These are phyloP conservation scores for Backusella parvicylindrica DNA, from an alignment of 192 early-diverging fungal genomes.

Conservation along the genomic window DNA sequence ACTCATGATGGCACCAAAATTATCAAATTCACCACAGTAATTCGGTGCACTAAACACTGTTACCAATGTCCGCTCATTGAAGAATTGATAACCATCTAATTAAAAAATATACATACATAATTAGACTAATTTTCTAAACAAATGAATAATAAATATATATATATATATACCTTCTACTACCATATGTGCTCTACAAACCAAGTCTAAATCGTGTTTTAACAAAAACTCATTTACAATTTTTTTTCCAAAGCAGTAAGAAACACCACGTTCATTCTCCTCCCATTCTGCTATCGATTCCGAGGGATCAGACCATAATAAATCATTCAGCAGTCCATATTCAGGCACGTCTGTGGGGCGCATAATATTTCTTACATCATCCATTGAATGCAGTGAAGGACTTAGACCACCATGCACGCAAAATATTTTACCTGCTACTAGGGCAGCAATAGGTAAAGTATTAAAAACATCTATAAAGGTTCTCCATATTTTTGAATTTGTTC, in stretches of 20 bases:
- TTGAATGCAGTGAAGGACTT: conserved; percentile 70
- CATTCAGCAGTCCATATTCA: conserved; percentile 89
- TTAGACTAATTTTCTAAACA: neutral
- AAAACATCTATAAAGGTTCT: conserved; percentile 89
- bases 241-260: conserved; percentile 93
- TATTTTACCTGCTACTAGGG: conserved; percentile 88
- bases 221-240: conserved; percentile 81
- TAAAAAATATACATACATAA: neutral
- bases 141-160: neutral
- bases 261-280: conserved; percentile 94
- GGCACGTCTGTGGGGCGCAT: conserved; percentile 86
- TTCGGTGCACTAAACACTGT: conserved; percentile 96
- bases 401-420: conserved; percentile 96
- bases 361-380: conserved; percentile 85
- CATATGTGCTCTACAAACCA: conserved; percentile 97
- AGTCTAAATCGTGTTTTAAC: conserved; percentile 81
- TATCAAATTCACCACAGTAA: conserved; percentile 63
- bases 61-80: conserved; percentile 91
- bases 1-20: conserved; percentile 45
- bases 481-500: conserved; percentile 85
- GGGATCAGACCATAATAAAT: conserved; percentile 93
- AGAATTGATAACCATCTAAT: conserved; percentile 95
- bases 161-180: conserved; percentile 54
- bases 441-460: conserved; percentile 89
- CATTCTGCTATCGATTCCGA: conserved; percentile 74